A percentile compares a stretch with the other conserved stretches of the same genome.
phyloP scores from a whole-genome alignment of 2,329 filamentous ascomycete species.

The Capronia epimyces region DNA sequence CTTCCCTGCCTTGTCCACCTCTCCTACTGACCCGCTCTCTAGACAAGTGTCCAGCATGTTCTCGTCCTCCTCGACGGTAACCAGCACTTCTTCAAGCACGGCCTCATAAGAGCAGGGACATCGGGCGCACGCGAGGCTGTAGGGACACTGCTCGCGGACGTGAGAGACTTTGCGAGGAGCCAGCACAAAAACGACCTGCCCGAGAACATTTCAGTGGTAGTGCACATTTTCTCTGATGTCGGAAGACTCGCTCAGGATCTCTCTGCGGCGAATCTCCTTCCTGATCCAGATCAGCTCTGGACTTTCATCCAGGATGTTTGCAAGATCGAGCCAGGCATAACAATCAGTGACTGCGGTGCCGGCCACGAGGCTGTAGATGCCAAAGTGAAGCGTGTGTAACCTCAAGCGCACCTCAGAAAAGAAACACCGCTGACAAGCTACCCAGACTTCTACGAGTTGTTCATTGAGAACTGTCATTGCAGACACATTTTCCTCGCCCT shows the following conservation, averaged over 20 bases:
- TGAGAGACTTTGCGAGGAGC: slow-evolving; percentile 14
- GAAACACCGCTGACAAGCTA: slow-evolving; percentile 5
- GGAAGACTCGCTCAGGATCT: slow-evolving; percentile 19
- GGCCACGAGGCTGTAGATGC: slow-evolving; percentile 11
- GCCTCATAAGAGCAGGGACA: slow-evolving; percentile 14
- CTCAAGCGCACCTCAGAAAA: background rate
- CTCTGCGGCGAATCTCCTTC: slow-evolving; percentile 10
- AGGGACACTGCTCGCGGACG: slow-evolving; percentile 10
- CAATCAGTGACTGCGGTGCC: slow-evolving; percentile 22
- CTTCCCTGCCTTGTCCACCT: background rate
- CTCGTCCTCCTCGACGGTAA: slow-evolving; percentile 24
- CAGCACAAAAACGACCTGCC: slow-evolving; percentile 25
- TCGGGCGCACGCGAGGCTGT: slow-evolving; percentile 13
- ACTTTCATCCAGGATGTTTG: slow-evolving; percentile 19
- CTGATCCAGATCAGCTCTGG: slow-evolving; percentile 16
- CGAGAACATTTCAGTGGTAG: slow-evolving; percentile 14
- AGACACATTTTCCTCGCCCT: slow-evolving; percentile 24
- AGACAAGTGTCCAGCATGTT: slow-evolving; percentile 22
- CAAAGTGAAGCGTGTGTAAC: slow-evolving; percentile 16
- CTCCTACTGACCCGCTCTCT: slow-evolving; percentile 4
- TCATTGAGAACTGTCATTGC: slow-evolving; percentile 26
- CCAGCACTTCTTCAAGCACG: slow-evolving; percentile 19
- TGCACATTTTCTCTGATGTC: slow-evolving; percentile 25
- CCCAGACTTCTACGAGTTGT: slow-evolving; percentile 24
- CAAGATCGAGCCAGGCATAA: slow-evolving; percentile 12